Evolutionary conservation across 2,329 filamentous ascomycete species (phyloP).

Genomic region (Aspergillus ibericus): DNA sequence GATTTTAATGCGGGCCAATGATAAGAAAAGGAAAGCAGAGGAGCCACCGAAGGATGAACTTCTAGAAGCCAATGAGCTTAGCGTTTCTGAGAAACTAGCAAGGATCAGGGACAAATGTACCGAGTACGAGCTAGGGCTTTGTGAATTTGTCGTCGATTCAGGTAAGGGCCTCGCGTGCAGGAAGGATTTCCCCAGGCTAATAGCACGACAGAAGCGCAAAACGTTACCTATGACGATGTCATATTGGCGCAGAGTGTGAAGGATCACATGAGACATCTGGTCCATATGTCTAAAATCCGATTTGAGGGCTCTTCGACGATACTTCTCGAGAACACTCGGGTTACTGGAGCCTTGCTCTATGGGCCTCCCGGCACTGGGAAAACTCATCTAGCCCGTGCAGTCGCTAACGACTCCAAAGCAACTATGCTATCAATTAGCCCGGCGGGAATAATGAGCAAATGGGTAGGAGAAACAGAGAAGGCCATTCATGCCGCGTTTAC

Average conservation of each 20-base stretch:
- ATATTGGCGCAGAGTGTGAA: not conserved
- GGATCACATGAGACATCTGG: not conserved
- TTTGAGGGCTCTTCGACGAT: not conserved
- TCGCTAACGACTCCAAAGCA: not conserved
- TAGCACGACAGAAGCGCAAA: not conserved
- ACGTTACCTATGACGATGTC: not conserved
- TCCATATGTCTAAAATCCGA: not conserved
- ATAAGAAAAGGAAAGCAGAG: not conserved
- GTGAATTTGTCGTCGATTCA: not conserved
- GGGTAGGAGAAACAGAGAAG: not conserved
- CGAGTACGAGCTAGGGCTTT: not conserved
- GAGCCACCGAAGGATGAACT: not conserved
- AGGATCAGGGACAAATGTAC: not conserved
- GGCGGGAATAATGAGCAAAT: not conserved
- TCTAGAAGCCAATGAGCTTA: not conserved
- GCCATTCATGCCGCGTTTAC: not conserved
- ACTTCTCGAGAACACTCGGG: not conserved
- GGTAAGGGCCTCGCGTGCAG: not conserved
- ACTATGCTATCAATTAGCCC: not conserved
- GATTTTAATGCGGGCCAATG: not conserved
- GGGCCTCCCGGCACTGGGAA: not conserved
- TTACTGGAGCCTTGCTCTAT: not conserved
- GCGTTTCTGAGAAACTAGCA: not conserved
- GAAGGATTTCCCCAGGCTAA: not conserved
- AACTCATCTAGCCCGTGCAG: not conserved